Evolutionary conservation across 768 basidiomycete species (phyloP).

Genomic region (Exsudoporus frostii): DNA sequence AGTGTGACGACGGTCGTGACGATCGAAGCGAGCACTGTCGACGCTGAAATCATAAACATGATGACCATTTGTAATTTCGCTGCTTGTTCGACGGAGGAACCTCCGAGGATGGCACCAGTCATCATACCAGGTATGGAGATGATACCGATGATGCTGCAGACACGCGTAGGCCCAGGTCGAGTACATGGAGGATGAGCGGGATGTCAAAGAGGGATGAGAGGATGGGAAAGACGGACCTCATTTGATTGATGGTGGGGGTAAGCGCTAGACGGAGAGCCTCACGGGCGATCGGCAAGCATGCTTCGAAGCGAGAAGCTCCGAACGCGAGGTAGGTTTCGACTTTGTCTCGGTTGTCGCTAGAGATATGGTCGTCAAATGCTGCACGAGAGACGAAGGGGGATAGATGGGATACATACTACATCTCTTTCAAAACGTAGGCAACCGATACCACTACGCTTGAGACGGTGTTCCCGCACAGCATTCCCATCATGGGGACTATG

Average conservation of each 20-base stretch:
- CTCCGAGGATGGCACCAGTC: constrained; percentile 88
- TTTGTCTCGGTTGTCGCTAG: constrained; percentile 79
- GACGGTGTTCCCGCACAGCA: constrained; percentile 81
- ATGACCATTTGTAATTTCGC: constrained; percentile 89
- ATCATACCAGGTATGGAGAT: constrained; percentile 89
- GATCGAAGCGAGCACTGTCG: constrained; percentile 69
- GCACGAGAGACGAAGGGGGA: neutral
- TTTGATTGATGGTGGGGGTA: constrained; percentile 79
- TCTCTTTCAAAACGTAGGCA: constrained; percentile 69
- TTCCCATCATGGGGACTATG: constrained; percentile 78
- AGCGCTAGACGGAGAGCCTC: constrained; percentile 79
- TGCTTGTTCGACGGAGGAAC: constrained; percentile 80
- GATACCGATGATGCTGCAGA: constrained; percentile 62
- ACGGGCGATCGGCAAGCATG: constrained; percentile 72
- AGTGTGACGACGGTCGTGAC: constrained; percentile 60
- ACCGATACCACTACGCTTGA: constrained; percentile 71
- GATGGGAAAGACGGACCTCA: constrained; percentile 52
- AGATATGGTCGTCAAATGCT: neutral
- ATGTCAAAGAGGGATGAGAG: neutral
- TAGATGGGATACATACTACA: constrained; percentile 48
- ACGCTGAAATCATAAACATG: constrained; percentile 89
- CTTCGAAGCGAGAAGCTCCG: constrained; percentile 81
- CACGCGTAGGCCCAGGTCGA: neutral
- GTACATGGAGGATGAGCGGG: neutral
- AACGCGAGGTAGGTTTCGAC: constrained; percentile 84